Conservation (phyloP, 345 rosid species). For the Syzygium aqueum region DNA sequence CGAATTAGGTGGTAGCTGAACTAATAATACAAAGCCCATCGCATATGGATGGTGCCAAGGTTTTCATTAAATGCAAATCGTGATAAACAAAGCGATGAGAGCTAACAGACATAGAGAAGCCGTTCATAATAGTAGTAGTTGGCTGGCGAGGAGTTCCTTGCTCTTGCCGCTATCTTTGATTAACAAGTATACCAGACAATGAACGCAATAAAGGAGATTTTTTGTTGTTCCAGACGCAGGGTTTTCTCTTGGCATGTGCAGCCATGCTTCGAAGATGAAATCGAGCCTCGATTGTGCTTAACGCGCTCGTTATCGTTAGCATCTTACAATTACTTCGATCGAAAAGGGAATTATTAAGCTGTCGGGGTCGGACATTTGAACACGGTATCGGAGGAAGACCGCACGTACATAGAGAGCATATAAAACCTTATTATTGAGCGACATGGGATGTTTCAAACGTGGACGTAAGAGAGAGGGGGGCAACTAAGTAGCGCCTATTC, state of each 20-base stretch:
- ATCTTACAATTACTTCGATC: neutral
- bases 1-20: slow-evolving; percentile 8
- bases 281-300: neutral
- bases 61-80: neutral
- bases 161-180: neutral
- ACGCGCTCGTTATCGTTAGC: neutral
- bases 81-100: neutral
- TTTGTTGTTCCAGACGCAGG: neutral
- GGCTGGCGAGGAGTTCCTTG: neutral
- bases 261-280: neutral
- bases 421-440: neutral
- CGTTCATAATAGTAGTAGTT: neutral
- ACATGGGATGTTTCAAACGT: neutral
- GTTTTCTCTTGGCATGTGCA: neutral
- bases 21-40: neutral
- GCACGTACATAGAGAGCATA: neutral
- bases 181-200: neutral
- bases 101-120: neutral
- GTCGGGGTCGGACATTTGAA: accelerated
- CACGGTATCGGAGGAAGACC: neutral
- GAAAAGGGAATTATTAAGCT: neutral
- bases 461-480: neutral
- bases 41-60: neutral
- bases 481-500: too few relatives aligned
- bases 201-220: neutral